Evolutionary conservation across 2,329 filamentous ascomycete genomes (phyloP), one percentile per base, ranked within the genome.

Genomic region (Phialophora expanda): DNA sequence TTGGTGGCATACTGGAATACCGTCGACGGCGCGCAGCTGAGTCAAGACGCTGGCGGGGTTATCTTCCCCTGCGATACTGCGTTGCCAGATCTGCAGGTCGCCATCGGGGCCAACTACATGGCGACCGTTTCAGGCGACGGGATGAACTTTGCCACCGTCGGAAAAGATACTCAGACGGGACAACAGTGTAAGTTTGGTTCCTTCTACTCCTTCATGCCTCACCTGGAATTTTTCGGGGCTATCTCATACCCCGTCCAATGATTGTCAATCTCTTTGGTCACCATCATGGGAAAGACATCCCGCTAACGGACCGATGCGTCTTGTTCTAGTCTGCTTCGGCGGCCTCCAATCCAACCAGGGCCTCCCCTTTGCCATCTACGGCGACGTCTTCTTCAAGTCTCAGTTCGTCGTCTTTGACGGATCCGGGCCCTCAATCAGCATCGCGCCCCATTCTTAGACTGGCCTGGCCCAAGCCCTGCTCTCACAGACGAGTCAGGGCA

Each of bases 371-470:
- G 80, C 82, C 41, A 85, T 89, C 58, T 83, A 83, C 62, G 87
- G 87, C n/a, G 87, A 88, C 71, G 80, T 84, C 28, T 83, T 88
- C 76, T 81, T 89, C 73, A 86, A 84, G 77, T 79, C 84, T 4
- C 81, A 86, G 70, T 86, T 87, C 72, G 85, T 86, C 54, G 85
- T 86, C 63, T 89, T 89, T 73, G 80, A 86, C 68, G 82, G 79
- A 14, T 79, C 81, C 24, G 82, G 85, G 3, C 82, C 82, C 3
- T 79, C 78, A 17, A 75, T 88, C 50, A 83, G 84, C 30, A 77
- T 88, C 70, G 86, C 84, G 24, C 75, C 79, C 41, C 80, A 81
- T 57, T 55, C 65, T 41, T 61, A 61, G 48, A 44, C 53, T 32
- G 24, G 22, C 4, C 24, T 5, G 26, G 9, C n/a, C 53, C 24